Base-by-base conservation (phyloP, 306 rosid genomes). In the Astragalus glycyphyllos region DNA sequence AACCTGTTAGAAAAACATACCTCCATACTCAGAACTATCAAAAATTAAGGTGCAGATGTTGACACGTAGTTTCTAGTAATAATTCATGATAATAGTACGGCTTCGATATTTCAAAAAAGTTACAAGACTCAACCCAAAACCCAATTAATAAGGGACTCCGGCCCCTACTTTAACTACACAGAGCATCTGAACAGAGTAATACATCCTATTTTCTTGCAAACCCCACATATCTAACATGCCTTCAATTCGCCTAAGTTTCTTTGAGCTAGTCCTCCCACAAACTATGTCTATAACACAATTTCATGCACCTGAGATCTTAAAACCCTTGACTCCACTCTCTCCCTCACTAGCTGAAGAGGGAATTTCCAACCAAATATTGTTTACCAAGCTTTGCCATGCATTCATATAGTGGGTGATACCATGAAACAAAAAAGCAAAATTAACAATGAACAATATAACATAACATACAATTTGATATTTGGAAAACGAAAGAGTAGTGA, bases 241-340 rank as follows among this genome's bases (percentile, higher is more conserved):
- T 59, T 42, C 49, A 65, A 29, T 16, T 50, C 73, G 50, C 5
- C 23, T 12, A 31, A 17, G 60, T 47, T 75, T 75, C 73, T 38
- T 32, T 40, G 60, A 40, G 17, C 53, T 45, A 64, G 45, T 42
- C 5, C 5, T 5, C 44, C 32, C 49, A 57, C 40, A 32, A 69
- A 15, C 53, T 13, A 26, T 1, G 31, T 26, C 4, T 26, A 44
- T 6, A 16, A 23, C 44, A 53, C 11, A 14, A 51, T 34, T 50
- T 48, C 54, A 79, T 41, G 13, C 49, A 57, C 38, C 45, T 74
- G 6, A 58, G 29, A 37, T 57, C 61, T 26, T 65, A 44, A 51
- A 70, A 64, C 54, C 37, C 51, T 54, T 35, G 55, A 48, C 12
- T 69, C 54, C 65, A 69, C 35, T 49, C 49, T 34, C 4, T 20